Conservation (phyloP, 345 rosid species). For the Jatropha curcas region DNA sequence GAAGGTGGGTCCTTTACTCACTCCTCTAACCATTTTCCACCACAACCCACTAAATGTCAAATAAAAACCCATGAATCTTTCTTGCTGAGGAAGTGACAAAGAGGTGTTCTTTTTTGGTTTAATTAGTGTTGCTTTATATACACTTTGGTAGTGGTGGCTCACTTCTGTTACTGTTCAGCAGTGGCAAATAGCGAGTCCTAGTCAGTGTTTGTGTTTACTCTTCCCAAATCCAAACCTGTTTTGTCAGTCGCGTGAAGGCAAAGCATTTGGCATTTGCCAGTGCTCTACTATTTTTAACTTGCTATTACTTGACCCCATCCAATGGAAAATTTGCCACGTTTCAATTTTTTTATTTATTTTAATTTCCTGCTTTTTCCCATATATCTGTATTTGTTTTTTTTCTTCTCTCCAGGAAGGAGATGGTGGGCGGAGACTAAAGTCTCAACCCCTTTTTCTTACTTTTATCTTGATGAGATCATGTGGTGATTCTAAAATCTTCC, state of each 20-base stretch:
- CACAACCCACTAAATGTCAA: conserved; percentile 46
- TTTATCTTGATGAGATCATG: no score
- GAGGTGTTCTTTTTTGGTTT: not conserved
- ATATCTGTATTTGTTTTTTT: no score
- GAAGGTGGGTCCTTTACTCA: conserved; percentile 38
- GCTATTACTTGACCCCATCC: not conserved
- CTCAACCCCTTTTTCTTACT: no score
- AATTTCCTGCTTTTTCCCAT: no score
- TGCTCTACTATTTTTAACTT: not conserved
- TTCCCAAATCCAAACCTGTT: conserved; percentile 21
- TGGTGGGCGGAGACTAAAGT: no score
- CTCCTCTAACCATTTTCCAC: conserved; percentile 37
- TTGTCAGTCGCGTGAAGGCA: conserved; percentile 9
- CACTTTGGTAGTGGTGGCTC: conserved; percentile 3
- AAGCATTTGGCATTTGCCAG: not conserved
- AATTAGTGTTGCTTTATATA: not conserved
- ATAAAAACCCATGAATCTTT: conserved; percentile 27
- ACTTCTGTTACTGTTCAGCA: no score
- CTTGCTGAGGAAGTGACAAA: conserved; percentile 16
- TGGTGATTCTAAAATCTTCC: no score
- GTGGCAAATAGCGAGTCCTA: not conserved
- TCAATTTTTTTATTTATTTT: not conserved
- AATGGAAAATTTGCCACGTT: not conserved
- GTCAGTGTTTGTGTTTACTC: not conserved
- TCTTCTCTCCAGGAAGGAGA: no score